Evolutionary conservation across 139 green algal genomes (phyloP).

Genomic region (Closterium sp.): DNA sequence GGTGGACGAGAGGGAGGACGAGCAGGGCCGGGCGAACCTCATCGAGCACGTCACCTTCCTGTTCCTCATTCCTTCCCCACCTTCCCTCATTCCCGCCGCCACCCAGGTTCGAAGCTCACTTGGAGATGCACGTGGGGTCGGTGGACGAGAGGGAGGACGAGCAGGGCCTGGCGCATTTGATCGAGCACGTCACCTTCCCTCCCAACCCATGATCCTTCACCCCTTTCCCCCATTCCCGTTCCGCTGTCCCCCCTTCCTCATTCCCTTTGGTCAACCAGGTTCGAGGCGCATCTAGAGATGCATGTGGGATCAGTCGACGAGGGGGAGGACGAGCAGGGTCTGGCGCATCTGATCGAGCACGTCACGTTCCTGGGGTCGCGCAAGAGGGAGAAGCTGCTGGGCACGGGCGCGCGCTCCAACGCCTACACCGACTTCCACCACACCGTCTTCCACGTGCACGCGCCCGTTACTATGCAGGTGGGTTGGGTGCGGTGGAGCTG

Average conservation of each 20-base stretch:
- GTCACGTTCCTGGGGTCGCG: slow-evolving; percentile 92
- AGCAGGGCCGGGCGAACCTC: slow-evolving; percentile 94
- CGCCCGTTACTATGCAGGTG: slow-evolving; percentile 72
- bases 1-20: slow-evolving; percentile 72
- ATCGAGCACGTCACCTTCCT: slow-evolving; percentile 99
- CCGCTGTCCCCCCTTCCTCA: background rate
- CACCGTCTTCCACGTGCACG: slow-evolving; percentile 99
- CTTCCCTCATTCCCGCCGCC: slow-evolving; percentile 30
- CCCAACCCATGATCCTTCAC: background rate
- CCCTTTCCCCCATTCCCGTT: too few relatives aligned
- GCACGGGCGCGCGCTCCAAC: slow-evolving; percentile 87
- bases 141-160: slow-evolving; percentile 38
- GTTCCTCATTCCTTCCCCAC: background rate
- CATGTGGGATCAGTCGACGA: slow-evolving; percentile 80
- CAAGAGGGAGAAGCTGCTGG: slow-evolving; percentile 86
- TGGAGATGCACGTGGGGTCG: slow-evolving; percentile 24
- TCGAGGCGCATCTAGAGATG: slow-evolving; percentile 87
- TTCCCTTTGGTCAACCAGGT: slow-evolving; percentile 7
- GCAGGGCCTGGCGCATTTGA: slow-evolving; percentile 92
- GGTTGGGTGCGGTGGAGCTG: background rate
- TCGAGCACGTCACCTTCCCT: slow-evolving; percentile 97
- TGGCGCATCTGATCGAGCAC: slow-evolving; percentile 98
- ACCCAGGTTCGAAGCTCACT: slow-evolving; percentile 70
- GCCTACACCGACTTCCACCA: slow-evolving; percentile 99
- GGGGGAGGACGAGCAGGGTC: slow-evolving; percentile 75